Percentiles rank a stretch among this genome's conserved stretches.
Evolutionary conservation across 2,329 filamentous ascomycete genomes (phyloP).

Genomic region (Cryphonectria carpinicola): DNA sequence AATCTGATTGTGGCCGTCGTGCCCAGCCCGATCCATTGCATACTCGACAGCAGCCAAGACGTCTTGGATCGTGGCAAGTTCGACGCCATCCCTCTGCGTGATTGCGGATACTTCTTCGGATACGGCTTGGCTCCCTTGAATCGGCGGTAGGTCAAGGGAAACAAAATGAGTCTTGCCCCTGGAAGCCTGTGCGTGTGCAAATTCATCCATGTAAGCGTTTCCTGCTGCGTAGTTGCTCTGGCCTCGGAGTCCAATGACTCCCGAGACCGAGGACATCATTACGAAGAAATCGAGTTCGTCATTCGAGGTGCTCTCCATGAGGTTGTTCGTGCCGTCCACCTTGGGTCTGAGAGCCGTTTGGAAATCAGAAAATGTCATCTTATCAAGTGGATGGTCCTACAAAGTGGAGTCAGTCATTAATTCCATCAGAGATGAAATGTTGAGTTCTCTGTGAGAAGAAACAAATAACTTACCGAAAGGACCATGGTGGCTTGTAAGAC

Average conservation of each 20-base stretch:
- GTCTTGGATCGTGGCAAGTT: not conserved
- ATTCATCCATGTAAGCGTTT: constrained; percentile 38
- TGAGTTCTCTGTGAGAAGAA: not conserved
- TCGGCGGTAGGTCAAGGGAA: not conserved
- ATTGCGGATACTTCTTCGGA: not conserved
- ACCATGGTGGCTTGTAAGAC: constrained; percentile 50
- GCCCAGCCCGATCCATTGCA: not conserved
- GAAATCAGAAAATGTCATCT: not conserved
- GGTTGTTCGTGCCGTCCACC: constrained; percentile 29
- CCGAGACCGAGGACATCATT: constrained; percentile 41
- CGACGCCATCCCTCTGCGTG: not conserved
- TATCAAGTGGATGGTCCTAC: not conserved
- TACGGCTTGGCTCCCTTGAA: not conserved
- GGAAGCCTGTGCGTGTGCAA: not conserved
- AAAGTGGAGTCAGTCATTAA: not conserved
- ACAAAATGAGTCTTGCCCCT: not conserved
- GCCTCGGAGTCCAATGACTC: constrained; percentile 34
- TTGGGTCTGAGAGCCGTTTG: constrained; percentile 24
- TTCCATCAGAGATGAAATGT: not conserved
- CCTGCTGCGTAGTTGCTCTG: constrained; percentile 43
- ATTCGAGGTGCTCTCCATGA: constrained; percentile 23
- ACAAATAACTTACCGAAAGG: constrained; percentile 25
- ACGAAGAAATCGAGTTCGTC: constrained; percentile 44
- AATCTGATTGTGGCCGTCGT: not conserved
- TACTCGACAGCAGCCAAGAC: not conserved